phyloP scores from a whole-genome alignment of 805 yeast species.

The Candida alai region DNA sequence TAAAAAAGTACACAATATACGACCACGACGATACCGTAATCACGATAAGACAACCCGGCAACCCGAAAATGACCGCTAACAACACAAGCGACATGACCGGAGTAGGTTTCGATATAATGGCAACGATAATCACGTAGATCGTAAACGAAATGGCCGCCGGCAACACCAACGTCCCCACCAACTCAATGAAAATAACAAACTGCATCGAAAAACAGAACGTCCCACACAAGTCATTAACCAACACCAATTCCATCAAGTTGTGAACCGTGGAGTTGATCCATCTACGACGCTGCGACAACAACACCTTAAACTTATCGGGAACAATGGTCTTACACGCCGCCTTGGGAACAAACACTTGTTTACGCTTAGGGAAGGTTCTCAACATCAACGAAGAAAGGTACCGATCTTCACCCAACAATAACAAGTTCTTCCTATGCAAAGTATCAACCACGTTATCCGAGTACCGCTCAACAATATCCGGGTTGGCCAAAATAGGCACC shows the following conservation, averaged over 20 bases:
- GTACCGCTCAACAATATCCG: slow-evolving; percentile 89
- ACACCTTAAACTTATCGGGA: slow-evolving; percentile 75
- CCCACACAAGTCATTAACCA: slow-evolving; percentile 87
- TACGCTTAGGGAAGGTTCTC: slow-evolving; percentile 83
- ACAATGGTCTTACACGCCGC: slow-evolving; percentile 91
- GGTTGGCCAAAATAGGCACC: slow-evolving; percentile 92
- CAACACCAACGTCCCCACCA: slow-evolving; percentile 81
- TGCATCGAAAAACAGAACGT: slow-evolving; percentile 95
- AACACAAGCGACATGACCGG: slow-evolving; percentile 74
- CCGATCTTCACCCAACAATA: slow-evolving; percentile 88
- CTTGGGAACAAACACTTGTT: slow-evolving; percentile 80
- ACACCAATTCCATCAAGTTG: slow-evolving; percentile 80
- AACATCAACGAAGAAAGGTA: slow-evolving; percentile 82
- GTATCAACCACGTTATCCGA: slow-evolving; percentile 82
- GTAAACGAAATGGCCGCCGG: slow-evolving; percentile 88
- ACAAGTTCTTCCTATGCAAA: slow-evolving; percentile 79
- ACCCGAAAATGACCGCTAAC: slow-evolving; percentile 74
- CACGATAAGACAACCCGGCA: slow-evolving; percentile 79
- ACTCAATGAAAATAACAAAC: slow-evolving; percentile 78
- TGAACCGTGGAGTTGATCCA: slow-evolving; percentile 97
- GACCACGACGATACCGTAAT: slow-evolving; percentile 73
- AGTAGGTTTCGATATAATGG: slow-evolving; percentile 69
- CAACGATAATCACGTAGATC: slow-evolving; percentile 66
- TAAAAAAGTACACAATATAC: slow-evolving; percentile 73
- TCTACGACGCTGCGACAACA: slow-evolving; percentile 89